Evolutionary conservation across 331 rosid genomes (phyloP), one percentile per base, ranked within the genome.

Genomic region (Saraca asoca): DNA sequence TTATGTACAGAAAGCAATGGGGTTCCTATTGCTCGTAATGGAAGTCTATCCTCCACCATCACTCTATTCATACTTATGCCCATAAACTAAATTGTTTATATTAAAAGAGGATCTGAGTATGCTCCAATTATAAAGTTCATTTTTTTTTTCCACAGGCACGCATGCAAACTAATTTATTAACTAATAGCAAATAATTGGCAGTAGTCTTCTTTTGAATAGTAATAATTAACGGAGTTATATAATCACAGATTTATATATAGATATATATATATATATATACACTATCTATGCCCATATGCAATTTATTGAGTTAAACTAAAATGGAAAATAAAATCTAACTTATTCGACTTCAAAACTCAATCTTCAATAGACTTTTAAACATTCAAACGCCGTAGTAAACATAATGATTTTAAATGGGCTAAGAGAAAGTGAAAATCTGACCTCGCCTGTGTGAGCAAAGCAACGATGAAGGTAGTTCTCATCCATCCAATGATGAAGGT

Each of bases 401-500:
- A 18, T 50, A 50, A 16, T 18, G 19, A 52, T 2, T 7, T 24
- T 18, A 2, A 52, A 19, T 0, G 13, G 20, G 51, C 2, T 35
- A 2, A 8, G 33, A 17, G 34, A 48, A 35, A 24, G 12, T 31
- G 31, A 24, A 68, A 37, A 14, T 13, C 50, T 53, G 3, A 85
- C 96, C 90, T 90, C 95, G 38, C 92, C 87, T 10, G 95, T 87
- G 57, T 88, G 82, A 64, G 87, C 90, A 46, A 90, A 90, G 74
- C 96, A 90, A 62, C 50, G 63, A 46, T 83, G 88, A 43, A 90
- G 88, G 69, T 87, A 90, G 37, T 76, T 34, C 84, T 90, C 96
- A 48, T 87, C 96, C 95, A 90, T 90, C 96, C 96, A 87, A 69
- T 85, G 92, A 63, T 85, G 88, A 46, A 90, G 92, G 78, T 90